These are phyloP conservation scores for Colletotrichum tanaceti DNA, from an alignment of 2,329 filamentous ascomycete genomes.

Conservation along the genomic window DNA sequence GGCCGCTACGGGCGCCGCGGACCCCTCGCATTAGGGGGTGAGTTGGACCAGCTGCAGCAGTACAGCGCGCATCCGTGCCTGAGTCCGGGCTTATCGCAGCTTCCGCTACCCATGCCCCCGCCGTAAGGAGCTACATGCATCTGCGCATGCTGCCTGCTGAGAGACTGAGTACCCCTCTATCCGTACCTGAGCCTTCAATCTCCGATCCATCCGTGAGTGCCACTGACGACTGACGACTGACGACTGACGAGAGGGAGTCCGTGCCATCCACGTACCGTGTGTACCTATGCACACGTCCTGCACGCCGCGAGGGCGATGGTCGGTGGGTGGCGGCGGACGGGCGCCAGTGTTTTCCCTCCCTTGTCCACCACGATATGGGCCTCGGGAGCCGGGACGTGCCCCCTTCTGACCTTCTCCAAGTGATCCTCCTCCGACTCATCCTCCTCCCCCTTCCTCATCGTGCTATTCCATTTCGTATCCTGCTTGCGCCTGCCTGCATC, in stretches of 20 bases:
- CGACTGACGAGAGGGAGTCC: neutral
- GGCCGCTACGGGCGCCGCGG: constrained; percentile 11
- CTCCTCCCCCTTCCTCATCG: neutral
- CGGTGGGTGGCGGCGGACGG: no score
- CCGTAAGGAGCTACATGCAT: neutral
- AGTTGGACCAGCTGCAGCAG: neutral
- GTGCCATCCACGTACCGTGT: constrained; percentile 32
- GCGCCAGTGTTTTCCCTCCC: neutral
- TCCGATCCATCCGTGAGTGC: constrained; percentile 37
- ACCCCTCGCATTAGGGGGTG: constrained; percentile 16
- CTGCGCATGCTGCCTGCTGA: rapidly evolving
- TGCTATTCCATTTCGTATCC: constrained; percentile 9
- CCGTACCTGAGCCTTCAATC: constrained; percentile 9
- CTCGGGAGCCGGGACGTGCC: constrained; percentile 34
- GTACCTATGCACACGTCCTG: constrained; percentile 12
- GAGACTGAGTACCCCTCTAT: neutral
- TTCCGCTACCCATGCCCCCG: neutral
- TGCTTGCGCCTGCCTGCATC: neutral
- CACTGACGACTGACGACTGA: neutral
- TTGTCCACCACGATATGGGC: constrained; percentile 19
- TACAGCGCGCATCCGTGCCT: constrained; percentile 14
- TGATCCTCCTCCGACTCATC: neutral
- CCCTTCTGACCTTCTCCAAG: constrained; percentile 19
- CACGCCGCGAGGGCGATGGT: neutral
- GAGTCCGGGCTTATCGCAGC: constrained; percentile 11